Evolutionary conservation across 495 filamentous ascomycete genomes (phyloP).

Genomic region (Sabuloglossum arenarium): DNA sequence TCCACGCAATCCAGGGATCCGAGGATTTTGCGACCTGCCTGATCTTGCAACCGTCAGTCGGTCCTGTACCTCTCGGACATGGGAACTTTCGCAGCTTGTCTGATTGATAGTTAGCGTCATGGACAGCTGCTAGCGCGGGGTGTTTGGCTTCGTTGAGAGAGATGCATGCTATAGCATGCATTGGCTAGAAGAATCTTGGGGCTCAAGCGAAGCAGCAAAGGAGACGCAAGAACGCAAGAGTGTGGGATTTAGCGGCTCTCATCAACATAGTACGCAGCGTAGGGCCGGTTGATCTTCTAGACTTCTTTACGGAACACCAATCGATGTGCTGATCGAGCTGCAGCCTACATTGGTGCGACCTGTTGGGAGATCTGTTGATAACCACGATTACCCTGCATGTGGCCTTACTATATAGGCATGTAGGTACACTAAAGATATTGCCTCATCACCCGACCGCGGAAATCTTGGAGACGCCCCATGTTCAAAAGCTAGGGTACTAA

Average conservation of each 20-base stretch:
- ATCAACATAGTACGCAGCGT: no score
- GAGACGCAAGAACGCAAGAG: no score
- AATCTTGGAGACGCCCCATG: no score
- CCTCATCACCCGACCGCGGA: not conserved
- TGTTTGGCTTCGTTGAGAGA: not conserved
- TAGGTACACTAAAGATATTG: not conserved
- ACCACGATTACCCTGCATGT: not conserved
- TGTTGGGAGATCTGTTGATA: not conserved
- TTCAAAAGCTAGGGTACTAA: no score
- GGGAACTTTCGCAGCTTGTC: not conserved
- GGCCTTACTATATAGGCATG: not conserved
- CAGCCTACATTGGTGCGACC: not conserved
- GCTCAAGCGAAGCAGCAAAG: not conserved
- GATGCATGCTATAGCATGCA: not conserved
- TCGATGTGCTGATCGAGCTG: not conserved
- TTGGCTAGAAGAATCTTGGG: not conserved
- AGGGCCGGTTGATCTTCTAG: not conserved
- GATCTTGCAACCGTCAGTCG: no score
- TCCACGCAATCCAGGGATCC: no score
- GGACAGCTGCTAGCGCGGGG: not conserved
- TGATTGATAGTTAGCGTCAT: not conserved
- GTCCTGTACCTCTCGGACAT: no score
- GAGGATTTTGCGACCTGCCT: no score
- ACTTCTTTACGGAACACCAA: not conserved
- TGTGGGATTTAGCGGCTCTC: not conserved